Conservation (phyloP, 2,329 filamentous ascomycete species). For the Chalaropsis thielavioides region DNA sequence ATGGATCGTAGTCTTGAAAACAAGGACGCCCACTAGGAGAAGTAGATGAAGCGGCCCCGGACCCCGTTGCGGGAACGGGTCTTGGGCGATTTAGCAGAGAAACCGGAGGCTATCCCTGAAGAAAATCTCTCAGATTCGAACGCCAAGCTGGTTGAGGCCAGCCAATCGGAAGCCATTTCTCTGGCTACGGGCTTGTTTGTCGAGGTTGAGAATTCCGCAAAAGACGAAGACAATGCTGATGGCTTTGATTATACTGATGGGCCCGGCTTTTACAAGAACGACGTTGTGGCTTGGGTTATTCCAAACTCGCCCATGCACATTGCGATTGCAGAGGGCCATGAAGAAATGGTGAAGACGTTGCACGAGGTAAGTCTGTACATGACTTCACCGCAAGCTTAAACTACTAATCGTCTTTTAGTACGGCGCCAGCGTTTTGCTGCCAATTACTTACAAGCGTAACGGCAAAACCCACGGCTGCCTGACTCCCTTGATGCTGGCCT, state of each 20-base stretch:
- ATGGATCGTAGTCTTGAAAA: conserved; percentile 62
- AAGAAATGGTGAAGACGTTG: conserved; percentile 52
- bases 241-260: conserved; percentile 38
- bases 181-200: conserved; percentile 60
- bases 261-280: conserved; percentile 66
- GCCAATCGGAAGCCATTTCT: conserved; percentile 34
- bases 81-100: background rate
- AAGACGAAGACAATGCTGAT: conserved; percentile 28
- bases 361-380: conserved; percentile 35
- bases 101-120: conserved; percentile 13
- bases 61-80: conserved; percentile 19
- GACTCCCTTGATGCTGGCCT: conserved; percentile 53
- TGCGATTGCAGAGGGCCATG: conserved; percentile 60
- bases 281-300: conserved; percentile 67
- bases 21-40: conserved; percentile 51
- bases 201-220: conserved; percentile 41
- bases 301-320: conserved; percentile 62
- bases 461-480: conserved; percentile 44
- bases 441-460: conserved; percentile 49
- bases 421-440: conserved; percentile 61
- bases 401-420: conserved; percentile 33
- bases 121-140: conserved; percentile 27
- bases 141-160: conserved; percentile 35
- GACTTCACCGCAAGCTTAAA: background rate
- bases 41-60: conserved; percentile 35